Percentiles rank a stretch among this genome's conserved stretches.
phyloP scores from a whole-genome alignment of 306 rosid genomes.

The Cucurbita maxima region DNA sequence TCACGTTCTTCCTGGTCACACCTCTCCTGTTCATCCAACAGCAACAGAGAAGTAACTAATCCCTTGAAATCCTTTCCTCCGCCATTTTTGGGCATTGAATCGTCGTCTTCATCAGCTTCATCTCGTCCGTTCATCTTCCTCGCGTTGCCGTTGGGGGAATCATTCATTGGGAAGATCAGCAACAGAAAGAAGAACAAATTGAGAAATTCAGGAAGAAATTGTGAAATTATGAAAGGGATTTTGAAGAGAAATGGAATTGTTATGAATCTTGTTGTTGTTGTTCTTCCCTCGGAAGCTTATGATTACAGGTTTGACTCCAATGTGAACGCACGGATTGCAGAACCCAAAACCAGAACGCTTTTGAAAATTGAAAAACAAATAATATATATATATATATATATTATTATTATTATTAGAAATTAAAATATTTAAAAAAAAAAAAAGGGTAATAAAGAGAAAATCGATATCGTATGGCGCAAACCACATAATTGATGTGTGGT shows the following conservation, averaged over 20 bases:
- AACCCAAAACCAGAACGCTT: neutral
- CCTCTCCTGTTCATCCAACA: conserved; percentile 50
- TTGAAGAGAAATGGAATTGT: neutral
- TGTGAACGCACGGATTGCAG: conserved; percentile 21
- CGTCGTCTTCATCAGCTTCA: conserved; percentile 9
- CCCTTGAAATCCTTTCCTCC: conserved; percentile 43
- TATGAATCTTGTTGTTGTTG: neutral
- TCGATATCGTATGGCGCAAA: conserved; percentile 2
- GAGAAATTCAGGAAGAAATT: neutral
- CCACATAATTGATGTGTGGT: conserved; percentile 9
- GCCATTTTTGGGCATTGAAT: conserved; percentile 4
- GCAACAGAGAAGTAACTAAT: conserved; percentile 31
- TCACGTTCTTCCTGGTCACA: conserved; percentile 24
- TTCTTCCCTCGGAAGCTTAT: neutral
- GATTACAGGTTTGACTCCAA: conserved; percentile 15
- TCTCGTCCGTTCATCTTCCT: conserved; percentile 20
- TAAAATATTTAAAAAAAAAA: neutral
- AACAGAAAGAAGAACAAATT: neutral
- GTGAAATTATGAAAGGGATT: neutral
- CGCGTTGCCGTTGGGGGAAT: conserved; percentile 1
- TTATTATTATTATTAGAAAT: too few relatives aligned
- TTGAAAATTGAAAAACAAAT: neutral
- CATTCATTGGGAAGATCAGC: conserved; percentile 24
- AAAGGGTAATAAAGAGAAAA: neutral
- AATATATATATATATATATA: neutral